A percentile compares a stretch with the other conserved stretches of the same genome.
Conservation (phyloP, 169 alveolate genomes). For the Babesia gibsoni region DNA sequence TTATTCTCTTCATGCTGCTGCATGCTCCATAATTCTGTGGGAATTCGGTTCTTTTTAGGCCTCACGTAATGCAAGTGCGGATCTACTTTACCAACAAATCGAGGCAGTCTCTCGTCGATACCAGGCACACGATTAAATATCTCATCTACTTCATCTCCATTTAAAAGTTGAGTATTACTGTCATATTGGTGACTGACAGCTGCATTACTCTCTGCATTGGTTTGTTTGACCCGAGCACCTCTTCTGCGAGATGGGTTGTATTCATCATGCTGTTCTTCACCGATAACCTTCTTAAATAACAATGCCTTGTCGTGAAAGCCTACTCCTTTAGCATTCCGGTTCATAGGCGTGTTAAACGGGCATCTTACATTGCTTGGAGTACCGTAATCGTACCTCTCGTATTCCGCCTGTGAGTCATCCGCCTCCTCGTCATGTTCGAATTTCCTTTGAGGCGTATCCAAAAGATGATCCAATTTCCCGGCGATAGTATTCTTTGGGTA, state of each 20-base stretch:
- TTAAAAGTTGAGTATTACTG: no score
- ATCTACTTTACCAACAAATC: no score
- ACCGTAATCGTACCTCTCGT: neutral
- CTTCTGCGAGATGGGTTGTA: no score
- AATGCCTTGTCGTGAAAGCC: no score
- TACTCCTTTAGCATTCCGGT: neutral
- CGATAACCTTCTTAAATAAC: no score
- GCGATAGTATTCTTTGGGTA: neutral
- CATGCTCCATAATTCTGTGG: neutral
- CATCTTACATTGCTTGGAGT: constrained; percentile 8
- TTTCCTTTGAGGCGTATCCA: constrained; percentile 4
- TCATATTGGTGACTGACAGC: no score
- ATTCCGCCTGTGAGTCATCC: neutral
- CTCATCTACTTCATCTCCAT: constrained; percentile 11
- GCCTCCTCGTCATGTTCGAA: neutral
- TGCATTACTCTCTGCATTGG: no score
- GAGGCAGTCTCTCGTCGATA: neutral
- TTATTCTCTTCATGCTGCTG: neutral
- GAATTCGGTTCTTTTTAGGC: neutral
- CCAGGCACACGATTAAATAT: constrained; percentile 6
- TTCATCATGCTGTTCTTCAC: no score
- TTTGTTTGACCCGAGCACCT: no score
- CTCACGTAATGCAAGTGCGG: neutral
- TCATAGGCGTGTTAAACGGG: neutral
- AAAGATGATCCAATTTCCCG: neutral